phyloP scores from a whole-genome alignment of 495 filamentous ascomycete genomes.

The Darksidea phi region DNA sequence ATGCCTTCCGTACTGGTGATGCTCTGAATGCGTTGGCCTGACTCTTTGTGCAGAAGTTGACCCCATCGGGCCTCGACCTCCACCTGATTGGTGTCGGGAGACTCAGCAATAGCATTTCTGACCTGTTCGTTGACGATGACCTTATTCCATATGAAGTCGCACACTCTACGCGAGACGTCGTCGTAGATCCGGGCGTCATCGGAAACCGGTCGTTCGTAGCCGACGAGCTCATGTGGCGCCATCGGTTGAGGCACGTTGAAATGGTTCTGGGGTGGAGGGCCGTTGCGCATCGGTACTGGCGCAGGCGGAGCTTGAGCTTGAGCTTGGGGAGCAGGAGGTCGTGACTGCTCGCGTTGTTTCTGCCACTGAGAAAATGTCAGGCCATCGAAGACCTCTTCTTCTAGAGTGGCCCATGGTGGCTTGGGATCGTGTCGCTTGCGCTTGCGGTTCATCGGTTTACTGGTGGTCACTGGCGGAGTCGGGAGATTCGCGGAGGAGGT shows the following conservation, averaged over 20 bases:
- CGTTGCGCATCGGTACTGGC: not conserved
- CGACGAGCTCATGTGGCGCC: conserved; percentile 4
- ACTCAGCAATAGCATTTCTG: conserved; percentile 7
- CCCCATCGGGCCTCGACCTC: conserved; percentile 36
- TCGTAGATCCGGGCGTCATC: conserved; percentile 24
- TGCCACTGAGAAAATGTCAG: not conserved
- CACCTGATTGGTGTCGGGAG: conserved; percentile 12
- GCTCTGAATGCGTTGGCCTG: conserved; percentile 1
- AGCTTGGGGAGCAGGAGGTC: not conserved
- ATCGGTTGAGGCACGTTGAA: not conserved
- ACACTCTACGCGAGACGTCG: conserved; percentile 25
- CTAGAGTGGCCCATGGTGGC: conserved; percentile 27
- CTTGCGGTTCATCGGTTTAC: conserved; percentile 8
- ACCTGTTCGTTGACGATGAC: conserved; percentile 16
- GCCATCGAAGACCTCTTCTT: conserved; percentile 20
- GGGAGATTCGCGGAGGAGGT: conserved; percentile 27
- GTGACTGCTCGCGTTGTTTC: not conserved
- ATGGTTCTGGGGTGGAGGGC: not conserved
- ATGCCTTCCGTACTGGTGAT: conserved; percentile 27
- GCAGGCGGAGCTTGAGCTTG: conserved; percentile 13
- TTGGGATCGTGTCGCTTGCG: conserved; percentile 31
- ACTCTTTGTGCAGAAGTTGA: conserved; percentile 14
- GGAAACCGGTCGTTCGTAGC: conserved; percentile 28
- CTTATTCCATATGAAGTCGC: conserved; percentile 32
- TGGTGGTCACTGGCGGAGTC: conserved; percentile 21